Evolutionary conservation across 192 early-diverging fungal species (phyloP), one percentile per base, ranked within the genome.

Genomic region (Kappamyces sp.): DNA sequence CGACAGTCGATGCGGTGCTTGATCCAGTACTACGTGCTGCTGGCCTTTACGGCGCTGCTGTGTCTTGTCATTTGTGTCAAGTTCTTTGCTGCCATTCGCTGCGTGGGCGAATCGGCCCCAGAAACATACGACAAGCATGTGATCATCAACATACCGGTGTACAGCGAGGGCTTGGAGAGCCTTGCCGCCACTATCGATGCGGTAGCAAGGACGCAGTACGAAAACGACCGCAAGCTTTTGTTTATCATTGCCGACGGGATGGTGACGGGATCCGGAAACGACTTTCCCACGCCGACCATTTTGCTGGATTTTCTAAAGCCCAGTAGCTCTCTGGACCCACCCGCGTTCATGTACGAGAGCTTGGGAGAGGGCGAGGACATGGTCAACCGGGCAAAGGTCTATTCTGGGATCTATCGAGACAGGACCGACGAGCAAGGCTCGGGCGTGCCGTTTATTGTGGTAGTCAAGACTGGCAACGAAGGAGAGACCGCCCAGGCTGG

Each of bases 111-210:
- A 47, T 15, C 81, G 33, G 78, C 80, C 55, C 88, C 89, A 2
- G 92, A 94, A 59, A 86, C 91, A 68, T 84, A 86, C 50, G 91
- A 97, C 75, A 94, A 92, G 77, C 94, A 95, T 77, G 86, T 95
- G 54, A 93, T 97, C 67, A 87, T 86, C 57, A 87, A 91, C 65
- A 92, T 97, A 37, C 91, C 94, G 39, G 97, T 94, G 76, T 99
- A 99, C 72, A 97, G 94, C 6, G 96, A 99, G 66, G 71, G 49
- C 37, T 42, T 35, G 0, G 47, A 61, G 22, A 43, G 46, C 9
- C 72, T 91, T n/a, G 76, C 81, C 15, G 78, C 82, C 59, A 91
- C 89, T 1, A 88, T 91, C 55, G 84, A 91, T 61, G 84, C 89
- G 11, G 68, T 91, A 6, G 73, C 89, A 6, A 69, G 69, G 2